phyloP scores from a whole-genome alignment of 345 rosid species.

The Citrus hindsii region DNA sequence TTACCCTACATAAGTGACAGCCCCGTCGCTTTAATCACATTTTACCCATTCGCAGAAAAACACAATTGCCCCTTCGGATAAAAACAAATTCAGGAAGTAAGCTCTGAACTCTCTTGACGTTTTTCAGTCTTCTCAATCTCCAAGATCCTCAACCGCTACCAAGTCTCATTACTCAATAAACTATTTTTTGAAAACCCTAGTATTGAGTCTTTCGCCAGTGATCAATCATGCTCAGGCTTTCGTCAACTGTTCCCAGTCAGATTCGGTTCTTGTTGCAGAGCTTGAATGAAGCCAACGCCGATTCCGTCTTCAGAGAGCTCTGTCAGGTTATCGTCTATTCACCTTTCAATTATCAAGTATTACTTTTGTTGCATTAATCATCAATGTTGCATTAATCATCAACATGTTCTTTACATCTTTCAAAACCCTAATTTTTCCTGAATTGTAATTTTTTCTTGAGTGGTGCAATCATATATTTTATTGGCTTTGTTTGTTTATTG shows the following conservation, averaged over 20 bases:
- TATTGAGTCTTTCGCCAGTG: neutral
- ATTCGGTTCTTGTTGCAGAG: conserved; percentile 66
- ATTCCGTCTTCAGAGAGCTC: conserved; percentile 55
- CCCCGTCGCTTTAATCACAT: neutral
- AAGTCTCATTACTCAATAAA: neutral
- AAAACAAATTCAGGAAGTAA: neutral
- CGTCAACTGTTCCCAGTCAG: conserved; percentile 51
- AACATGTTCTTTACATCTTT: neutral
- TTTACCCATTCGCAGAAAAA: neutral
- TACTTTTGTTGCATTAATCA: neutral
- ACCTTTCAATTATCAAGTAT: neutral
- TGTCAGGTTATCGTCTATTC: conserved; percentile 41
- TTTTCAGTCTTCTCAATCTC: conserved; percentile 18
- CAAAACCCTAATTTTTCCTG: neutral
- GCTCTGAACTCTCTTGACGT: conserved; percentile 3
- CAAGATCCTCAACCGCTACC: neutral
- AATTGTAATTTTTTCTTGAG: neutral
- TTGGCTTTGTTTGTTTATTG: neutral
- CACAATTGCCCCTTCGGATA: neutral
- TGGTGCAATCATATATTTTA: neutral
- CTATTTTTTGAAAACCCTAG: conserved; percentile 21
- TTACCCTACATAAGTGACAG: neutral
- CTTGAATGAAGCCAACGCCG: conserved; percentile 56
- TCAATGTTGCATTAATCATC: neutral
- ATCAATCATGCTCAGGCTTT: conserved; percentile 48